Conservation (phyloP, 2,329 filamentous ascomycete species). For the Colletotrichum horii region DNA sequence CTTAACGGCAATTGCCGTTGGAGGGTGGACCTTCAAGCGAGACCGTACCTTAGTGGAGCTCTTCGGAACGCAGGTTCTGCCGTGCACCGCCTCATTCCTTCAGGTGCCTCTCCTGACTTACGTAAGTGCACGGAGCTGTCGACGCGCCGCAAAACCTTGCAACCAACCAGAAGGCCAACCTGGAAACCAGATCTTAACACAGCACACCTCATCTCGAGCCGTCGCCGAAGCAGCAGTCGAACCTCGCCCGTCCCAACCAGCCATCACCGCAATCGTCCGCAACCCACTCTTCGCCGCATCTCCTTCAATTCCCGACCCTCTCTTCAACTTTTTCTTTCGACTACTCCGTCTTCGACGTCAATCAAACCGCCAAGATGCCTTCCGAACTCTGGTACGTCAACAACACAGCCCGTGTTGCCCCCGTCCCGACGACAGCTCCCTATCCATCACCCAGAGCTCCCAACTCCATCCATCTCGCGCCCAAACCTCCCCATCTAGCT, state of each 20-base stretch:
- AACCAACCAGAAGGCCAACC: conserved; percentile 41
- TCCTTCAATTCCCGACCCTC: conserved; percentile 1
- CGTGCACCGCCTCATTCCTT: conserved; percentile 1
- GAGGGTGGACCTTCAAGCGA: background rate
- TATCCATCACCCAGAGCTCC: conserved; percentile 34
- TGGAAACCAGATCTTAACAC: conserved; percentile 42
- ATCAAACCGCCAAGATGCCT: conserved; percentile 66
- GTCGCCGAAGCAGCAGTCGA: conserved; percentile 21
- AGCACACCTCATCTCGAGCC: conserved; percentile 24
- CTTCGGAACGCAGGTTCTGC: background rate
- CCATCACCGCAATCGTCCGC: conserved; percentile 11
- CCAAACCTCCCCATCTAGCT: background rate
- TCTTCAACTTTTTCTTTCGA: conserved; percentile 9
- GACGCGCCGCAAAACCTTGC: conserved; percentile 46
- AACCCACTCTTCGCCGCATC: conserved; percentile 21
- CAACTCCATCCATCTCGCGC: conserved; percentile 26
- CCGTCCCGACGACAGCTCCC: conserved; percentile 32
- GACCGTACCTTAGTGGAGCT: background rate
- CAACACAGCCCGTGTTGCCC: conserved; percentile 33
- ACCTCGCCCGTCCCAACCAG: conserved; percentile 4
- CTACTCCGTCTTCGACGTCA: conserved; percentile 19
- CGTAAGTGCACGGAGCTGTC: conserved; percentile 26
- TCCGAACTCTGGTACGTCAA: conserved; percentile 80
- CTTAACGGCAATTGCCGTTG: conserved; percentile 7
- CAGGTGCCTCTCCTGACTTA: conserved; percentile 4